Conservation (phyloP, 2,329 filamentous ascomycete species). For the Venturiaceae sp. region DNA sequence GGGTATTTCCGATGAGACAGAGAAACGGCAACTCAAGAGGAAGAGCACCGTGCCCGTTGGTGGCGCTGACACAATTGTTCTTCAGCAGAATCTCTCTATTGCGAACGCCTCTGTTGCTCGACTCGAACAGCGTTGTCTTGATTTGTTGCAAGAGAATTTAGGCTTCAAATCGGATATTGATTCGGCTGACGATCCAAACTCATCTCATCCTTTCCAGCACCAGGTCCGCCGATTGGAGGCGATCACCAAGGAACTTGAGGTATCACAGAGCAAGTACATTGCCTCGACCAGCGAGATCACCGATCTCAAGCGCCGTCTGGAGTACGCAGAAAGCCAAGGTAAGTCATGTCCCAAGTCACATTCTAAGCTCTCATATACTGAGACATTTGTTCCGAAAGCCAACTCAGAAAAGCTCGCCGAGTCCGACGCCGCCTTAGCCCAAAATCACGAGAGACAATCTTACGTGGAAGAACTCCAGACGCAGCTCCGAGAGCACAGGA, state of each 20-base stretch:
- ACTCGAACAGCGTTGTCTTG: conserved; percentile 10
- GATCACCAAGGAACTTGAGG: conserved; percentile 6
- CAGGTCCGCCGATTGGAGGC: conserved; percentile 2
- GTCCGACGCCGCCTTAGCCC: conserved; percentile 6
- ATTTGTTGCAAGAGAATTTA: conserved; percentile 10
- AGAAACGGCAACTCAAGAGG: background rate
- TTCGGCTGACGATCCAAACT: background rate
- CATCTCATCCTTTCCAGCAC: conserved; percentile 8
- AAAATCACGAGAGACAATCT: conserved; percentile 12
- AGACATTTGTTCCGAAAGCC: conserved; percentile 1
- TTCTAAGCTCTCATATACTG: background rate
- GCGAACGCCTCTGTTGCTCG: conserved; percentile 2
- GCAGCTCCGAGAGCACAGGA: conserved; percentile 14
- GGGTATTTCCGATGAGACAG: background rate
- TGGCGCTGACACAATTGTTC: conserved; percentile 5
- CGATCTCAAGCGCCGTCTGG: conserved; percentile 11
- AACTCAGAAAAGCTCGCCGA: background rate
- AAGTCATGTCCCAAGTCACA: background rate
- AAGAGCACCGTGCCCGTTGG: background rate
- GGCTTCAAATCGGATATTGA: conserved; percentile 8
- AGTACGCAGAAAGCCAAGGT: conserved; percentile 4
- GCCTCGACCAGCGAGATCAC: conserved; percentile 12
- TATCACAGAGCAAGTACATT: conserved; percentile 11
- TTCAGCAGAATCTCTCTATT: conserved; percentile 7
- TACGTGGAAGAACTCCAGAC: conserved; percentile 13